These are phyloP conservation scores for Nemania sp. DNA, from an alignment of 2,329 filamentous ascomycete genomes.

Conservation along the genomic window DNA sequence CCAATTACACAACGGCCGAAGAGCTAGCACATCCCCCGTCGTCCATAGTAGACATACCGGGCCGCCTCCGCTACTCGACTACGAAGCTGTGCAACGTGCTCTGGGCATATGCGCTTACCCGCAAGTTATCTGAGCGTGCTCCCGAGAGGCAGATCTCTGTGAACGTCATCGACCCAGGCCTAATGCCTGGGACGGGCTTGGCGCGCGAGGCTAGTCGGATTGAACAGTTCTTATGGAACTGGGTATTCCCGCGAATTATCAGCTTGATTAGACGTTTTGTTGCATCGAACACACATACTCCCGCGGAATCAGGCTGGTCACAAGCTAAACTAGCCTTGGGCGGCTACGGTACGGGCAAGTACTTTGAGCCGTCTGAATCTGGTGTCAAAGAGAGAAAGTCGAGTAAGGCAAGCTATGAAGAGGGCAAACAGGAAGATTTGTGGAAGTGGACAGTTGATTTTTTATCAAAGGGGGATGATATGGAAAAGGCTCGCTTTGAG, in stretches of 20 bases:
- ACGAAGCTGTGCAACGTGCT: constrained; percentile 62
- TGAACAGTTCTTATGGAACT: constrained; percentile 51
- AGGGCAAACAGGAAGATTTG: constrained; percentile 61
- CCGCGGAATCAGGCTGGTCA: constrained; percentile 55
- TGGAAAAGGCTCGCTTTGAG: constrained; percentile 36
- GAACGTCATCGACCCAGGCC: constrained; percentile 59
- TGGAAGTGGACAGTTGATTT: constrained; percentile 58
- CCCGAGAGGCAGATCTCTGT: constrained; percentile 52
- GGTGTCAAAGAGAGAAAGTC: constrained; percentile 54
- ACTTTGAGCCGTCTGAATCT: constrained; percentile 54
- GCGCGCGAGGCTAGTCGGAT: constrained; percentile 50
- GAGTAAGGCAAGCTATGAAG: constrained; percentile 58
- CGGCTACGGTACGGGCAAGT: constrained; percentile 53
- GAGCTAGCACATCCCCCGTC: constrained; percentile 57
- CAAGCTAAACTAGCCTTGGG: constrained; percentile 56
- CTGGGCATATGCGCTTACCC: constrained; percentile 59
- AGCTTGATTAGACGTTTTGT: constrained; percentile 48
- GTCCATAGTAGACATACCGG: constrained; percentile 47
- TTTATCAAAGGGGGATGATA: constrained; percentile 21
- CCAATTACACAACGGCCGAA: constrained; percentile 58
- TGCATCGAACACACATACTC: constrained; percentile 54
- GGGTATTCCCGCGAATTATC: constrained; percentile 46
- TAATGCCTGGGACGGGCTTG: constrained; percentile 62
- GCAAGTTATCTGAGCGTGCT: constrained; percentile 34
- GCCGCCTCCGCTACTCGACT: constrained; percentile 57